A percentile compares a stretch with the other conserved stretches of the same genome.
phyloP scores from a whole-genome alignment of 768 basidiomycete genomes.

The Pleurotus giganteus region DNA sequence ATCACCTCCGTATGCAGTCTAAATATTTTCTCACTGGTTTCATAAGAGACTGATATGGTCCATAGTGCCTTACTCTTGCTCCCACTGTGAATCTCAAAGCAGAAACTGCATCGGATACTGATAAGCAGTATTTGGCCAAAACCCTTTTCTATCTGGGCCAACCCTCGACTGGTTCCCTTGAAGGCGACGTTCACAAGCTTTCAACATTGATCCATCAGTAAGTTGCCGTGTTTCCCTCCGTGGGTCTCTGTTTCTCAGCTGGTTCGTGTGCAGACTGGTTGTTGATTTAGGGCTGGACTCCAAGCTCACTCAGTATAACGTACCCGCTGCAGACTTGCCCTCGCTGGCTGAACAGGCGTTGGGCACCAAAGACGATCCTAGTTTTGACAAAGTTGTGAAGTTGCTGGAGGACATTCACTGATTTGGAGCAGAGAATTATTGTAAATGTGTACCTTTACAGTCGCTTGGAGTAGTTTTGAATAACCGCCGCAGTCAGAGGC shows the following conservation, averaged over 20 bases:
- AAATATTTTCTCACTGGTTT: slow-evolving; percentile 5
- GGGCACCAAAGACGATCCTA: slow-evolving; percentile 38
- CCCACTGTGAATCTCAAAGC: slow-evolving; percentile 62
- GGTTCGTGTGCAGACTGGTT: slow-evolving; percentile 47
- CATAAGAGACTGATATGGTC: background rate
- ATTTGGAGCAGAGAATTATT: slow-evolving; percentile 1
- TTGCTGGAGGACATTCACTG: slow-evolving; percentile 47
- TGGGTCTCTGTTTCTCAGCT: background rate
- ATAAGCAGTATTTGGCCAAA: slow-evolving; percentile 59
- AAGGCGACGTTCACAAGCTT: slow-evolving; percentile 58
- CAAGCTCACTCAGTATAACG: slow-evolving; percentile 58
- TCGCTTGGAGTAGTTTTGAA: background rate
- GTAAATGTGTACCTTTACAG: background rate
- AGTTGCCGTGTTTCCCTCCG: slow-evolving; percentile 18
- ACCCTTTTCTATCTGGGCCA: slow-evolving; percentile 57
- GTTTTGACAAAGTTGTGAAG: slow-evolving; percentile 40
- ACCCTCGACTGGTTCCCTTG: slow-evolving; percentile 59
- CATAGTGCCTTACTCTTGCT: slow-evolving; percentile 69
- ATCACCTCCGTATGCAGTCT: slow-evolving; percentile 68
- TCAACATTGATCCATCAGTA: slow-evolving; percentile 55
- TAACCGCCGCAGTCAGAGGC: background rate
- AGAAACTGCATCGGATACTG: slow-evolving; percentile 52
- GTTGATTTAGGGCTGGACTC: slow-evolving; percentile 54
- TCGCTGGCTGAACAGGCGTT: slow-evolving; percentile 51
- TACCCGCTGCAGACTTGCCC: slow-evolving; percentile 54